Conservation (phyloP, 1,284 basidiomycete species). For the Mycena sp. region DNA sequence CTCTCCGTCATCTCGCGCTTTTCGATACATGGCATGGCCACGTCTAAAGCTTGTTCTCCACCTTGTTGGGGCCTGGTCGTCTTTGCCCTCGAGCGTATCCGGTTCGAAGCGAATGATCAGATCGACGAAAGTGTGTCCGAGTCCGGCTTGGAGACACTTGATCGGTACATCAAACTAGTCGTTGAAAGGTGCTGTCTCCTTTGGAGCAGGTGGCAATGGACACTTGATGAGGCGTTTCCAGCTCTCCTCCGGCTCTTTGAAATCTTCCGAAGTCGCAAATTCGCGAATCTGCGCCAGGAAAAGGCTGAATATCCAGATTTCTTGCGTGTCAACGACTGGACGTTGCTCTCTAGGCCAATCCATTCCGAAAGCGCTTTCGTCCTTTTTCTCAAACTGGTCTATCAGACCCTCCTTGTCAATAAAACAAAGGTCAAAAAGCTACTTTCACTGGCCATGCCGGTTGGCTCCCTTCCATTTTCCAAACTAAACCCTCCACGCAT, state of each 20-base stretch:
- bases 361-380: slow-evolving; percentile 79
- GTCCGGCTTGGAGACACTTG: slow-evolving; percentile 66
- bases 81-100: slow-evolving; percentile 67
- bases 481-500: slow-evolving; percentile 60
- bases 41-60: slow-evolving; percentile 56
- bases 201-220: slow-evolving; percentile 81
- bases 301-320: slow-evolving; percentile 82
- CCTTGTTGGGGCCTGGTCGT: slow-evolving; percentile 77
- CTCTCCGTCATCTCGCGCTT: slow-evolving; percentile 86
- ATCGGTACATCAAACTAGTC: slow-evolving; percentile 81
- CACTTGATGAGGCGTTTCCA: slow-evolving; percentile 63
- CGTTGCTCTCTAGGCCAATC: slow-evolving; percentile 61
- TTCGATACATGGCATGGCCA: slow-evolving; percentile 63
- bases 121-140: slow-evolving; percentile 51
- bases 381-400: slow-evolving; percentile 83
- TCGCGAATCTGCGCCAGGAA: slow-evolving; percentile 83
- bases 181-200: slow-evolving; percentile 81
- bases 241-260: slow-evolving; percentile 77
- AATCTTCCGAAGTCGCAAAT: slow-evolving; percentile 85
- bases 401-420: slow-evolving; percentile 59
- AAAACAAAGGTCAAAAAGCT: slow-evolving; percentile 73
- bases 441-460: slow-evolving; percentile 82
- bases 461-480: slow-evolving; percentile 75
- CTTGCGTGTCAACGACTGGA: slow-evolving; percentile 69
- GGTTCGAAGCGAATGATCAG: slow-evolving; percentile 62